These are phyloP conservation scores for Colletotrichum phormii DNA, from an alignment of 2,329 filamentous ascomycete genomes.

Conservation along the genomic window DNA sequence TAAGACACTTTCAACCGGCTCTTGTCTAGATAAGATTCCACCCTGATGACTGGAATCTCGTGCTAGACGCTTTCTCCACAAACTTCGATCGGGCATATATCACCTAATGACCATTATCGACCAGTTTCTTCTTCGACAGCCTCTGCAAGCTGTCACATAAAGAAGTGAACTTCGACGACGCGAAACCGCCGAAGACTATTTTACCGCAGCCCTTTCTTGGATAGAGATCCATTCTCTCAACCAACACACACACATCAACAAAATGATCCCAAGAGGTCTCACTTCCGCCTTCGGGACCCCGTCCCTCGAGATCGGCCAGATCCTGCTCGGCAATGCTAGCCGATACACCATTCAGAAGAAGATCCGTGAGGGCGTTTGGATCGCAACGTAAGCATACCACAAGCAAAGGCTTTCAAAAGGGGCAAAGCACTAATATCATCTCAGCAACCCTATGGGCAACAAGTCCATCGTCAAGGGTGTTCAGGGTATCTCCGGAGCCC, in stretches of 20 bases:
- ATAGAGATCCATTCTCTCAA: neutral
- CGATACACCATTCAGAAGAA: constrained; percentile 37
- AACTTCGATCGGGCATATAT: constrained; percentile 1
- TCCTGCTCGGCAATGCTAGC: constrained; percentile 32
- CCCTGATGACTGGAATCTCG: constrained; percentile 24
- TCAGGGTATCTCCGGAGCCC: constrained; percentile 31
- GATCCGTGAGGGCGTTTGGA: constrained; percentile 36
- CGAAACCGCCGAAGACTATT: neutral
- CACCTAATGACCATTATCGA: constrained; percentile 34
- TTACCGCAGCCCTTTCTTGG: neutral
- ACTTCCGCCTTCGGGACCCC: constrained; percentile 29
- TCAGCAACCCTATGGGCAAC: constrained; percentile 31
- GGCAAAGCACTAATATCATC: neutral
- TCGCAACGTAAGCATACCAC: constrained; percentile 18
- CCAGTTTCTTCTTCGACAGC: constrained; percentile 32
- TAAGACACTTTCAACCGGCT: neutral
- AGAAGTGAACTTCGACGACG: constrained; percentile 14
- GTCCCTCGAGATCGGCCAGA: constrained; percentile 35
- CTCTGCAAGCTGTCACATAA: constrained; percentile 34
- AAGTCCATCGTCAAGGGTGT: constrained; percentile 36
- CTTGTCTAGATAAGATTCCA: constrained; percentile 11
- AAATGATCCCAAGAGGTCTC: constrained; percentile 34
- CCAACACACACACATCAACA: neutral
- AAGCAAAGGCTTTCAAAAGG: too few species aligned
- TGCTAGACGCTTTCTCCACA: constrained; percentile 22